Evolutionary conservation across 2,329 filamentous ascomycete genomes (phyloP), one percentile per base, ranked within the genome.

Genomic region (Penicillium sp.): DNA sequence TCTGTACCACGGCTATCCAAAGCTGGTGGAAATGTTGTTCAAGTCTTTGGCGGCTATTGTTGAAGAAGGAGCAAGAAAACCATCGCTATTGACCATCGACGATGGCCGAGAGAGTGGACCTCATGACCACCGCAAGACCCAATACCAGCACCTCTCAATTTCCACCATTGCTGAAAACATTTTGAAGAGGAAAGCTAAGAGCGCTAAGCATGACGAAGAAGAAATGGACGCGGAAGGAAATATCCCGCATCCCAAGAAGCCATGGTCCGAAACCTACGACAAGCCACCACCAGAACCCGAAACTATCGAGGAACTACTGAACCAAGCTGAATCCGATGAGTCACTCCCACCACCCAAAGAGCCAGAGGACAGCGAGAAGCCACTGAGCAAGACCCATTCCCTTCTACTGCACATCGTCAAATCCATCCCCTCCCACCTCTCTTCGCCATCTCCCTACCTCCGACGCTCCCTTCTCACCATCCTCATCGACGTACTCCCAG

Each of bases 1-100:
- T 63, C 90, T 91, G 66, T 99, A 94, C 66, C 94, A 99, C 66
- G 94, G 94, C 1, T 97, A 99, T 70, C 87, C 91, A 0, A 77
- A 82, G 18, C 86, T 99, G 54, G 92, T 96, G 1, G 91, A 96
- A 68, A 83, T 87, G 44, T 78, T 99, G 6, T 99, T 97, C 70
- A 79, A 84, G 1, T 91, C 96, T 0, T 77, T 99, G 5, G 87
- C 85, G 51, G 89, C 91, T 56, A 85, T 97, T 54, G 90, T 94
- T 11, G 85, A 90, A 51, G 90, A 96, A 74, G 90, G 90, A 3
- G 84, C 87, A 11, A 88, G 85, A 59, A 75, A 75, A 29, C 79
- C 81, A 11, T 61, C 67, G 14, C 70, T 78, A 48, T 75, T 85
- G 11, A 71, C 76, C 5, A 79, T 81, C 47, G 72, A 74, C 12